Evolutionary conservation across 352 stramenopile species (phyloP), one percentile per base, ranked within the genome.

Genomic region (Peronospora belbahrii): DNA sequence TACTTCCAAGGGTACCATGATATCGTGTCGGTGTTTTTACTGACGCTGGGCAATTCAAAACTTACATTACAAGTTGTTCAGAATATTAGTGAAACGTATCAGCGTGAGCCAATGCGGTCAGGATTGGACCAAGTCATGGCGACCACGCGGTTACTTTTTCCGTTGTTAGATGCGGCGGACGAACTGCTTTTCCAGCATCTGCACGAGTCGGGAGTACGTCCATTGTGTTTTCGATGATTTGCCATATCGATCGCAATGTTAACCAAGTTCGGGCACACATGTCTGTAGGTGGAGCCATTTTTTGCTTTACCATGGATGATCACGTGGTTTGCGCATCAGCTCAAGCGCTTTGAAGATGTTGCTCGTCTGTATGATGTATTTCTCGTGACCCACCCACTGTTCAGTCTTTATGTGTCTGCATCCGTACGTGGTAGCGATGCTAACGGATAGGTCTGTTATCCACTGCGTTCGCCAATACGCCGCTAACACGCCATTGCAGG

Each of bases 1-100:
- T 94, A 94, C 60, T 92, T 86, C 39, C 83, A 94, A 77, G 93
- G 93, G 22, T 98, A 94, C 62, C 91, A 98, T 61, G 93, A 98
- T 62, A 79, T 97, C 14, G 82, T 79, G 19, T 92, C 83, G 14
- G 76, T 95, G 17, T 88, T 93, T 38, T 49, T 88, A 22, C 48
- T 93, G 22, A 76, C 74, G n/a, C 38, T 92, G 14, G 88, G 85
- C 30, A 70, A 96, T 20, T 71, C 90, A 35, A 66, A 82, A 6
- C 48, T 42, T 19, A 66, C 59, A 8, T 68, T 87, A 33, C 61
- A 62, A 23, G 81, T 92, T 13, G 52, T 97, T 2, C 56, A 73
- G 2, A 62, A 70, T 25, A 59, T 97, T 0, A 95, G 83, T 24
- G 59, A 61, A 15, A 93, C 83, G 22, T 96, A 95, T 51, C 85